These are phyloP conservation scores for Silene vulgaris DNA, from an alignment of 179 eudicot genomes.

Conservation along the genomic window DNA sequence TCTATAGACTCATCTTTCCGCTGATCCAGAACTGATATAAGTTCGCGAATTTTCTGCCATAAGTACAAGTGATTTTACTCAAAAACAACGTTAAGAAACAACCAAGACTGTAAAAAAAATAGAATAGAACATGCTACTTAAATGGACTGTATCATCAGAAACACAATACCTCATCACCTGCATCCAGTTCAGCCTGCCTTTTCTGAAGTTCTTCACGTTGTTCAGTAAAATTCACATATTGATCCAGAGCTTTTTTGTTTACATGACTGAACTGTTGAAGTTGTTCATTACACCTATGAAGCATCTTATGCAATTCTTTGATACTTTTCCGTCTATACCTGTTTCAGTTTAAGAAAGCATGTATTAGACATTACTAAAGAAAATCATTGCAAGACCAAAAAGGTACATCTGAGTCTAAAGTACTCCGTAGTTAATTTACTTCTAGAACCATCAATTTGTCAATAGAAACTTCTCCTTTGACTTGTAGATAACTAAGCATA, in stretches of 20 bases:
- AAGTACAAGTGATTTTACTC: slow-evolving; percentile 19
- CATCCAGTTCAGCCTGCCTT: slow-evolving; percentile 92
- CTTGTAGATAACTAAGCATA: not conserved
- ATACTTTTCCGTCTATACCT: slow-evolving; percentile 67
- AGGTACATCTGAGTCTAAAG: not conserved
- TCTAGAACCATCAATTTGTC: not conserved
- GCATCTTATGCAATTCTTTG: slow-evolving; percentile 83
- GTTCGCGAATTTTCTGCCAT: slow-evolving; percentile 86
- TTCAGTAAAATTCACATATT: slow-evolving; percentile 90
- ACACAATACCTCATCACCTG: slow-evolving; percentile 84
- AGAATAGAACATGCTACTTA: not conserved
- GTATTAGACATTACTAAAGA: not conserved
- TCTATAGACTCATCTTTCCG: slow-evolving; percentile 97
- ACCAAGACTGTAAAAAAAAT: not conserved
- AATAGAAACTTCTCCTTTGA: not conserved
- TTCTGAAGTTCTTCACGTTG: slow-evolving; percentile 93
- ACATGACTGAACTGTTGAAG: slow-evolving; percentile 95
- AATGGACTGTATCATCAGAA: slow-evolving; percentile 15
- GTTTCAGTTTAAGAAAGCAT: slow-evolving; percentile 14
- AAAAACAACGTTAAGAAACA: slow-evolving; percentile 4
- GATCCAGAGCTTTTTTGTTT: slow-evolving; percentile 96
- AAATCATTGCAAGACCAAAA: not conserved
- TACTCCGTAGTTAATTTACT: not conserved
- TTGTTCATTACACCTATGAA: slow-evolving; percentile 87
- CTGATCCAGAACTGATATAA: slow-evolving; percentile 74